Evolutionary conservation across 108 stramenopile genomes (phyloP).

Genomic region (Cyclostephanos invisitatus): DNA sequence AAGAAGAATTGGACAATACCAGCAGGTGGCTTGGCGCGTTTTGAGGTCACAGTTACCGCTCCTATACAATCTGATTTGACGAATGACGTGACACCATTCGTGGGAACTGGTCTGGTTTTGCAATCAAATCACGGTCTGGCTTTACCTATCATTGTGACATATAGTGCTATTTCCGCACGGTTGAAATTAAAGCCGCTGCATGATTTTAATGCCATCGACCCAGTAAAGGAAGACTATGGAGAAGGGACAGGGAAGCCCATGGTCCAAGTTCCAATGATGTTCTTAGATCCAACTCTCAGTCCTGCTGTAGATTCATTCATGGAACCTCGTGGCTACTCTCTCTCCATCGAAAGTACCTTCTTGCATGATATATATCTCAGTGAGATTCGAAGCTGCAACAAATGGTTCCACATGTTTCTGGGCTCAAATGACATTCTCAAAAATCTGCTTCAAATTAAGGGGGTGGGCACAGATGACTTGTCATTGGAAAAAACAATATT

Average conservation of each 20-base stretch:
- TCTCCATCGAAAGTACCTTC: slow-evolving; percentile 37
- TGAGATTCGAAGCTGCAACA: slow-evolving; percentile 43
- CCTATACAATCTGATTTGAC: slow-evolving; percentile 42
- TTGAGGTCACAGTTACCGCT: slow-evolving; percentile 57
- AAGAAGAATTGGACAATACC: slow-evolving; percentile 56
- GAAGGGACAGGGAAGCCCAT: background rate
- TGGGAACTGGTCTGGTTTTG: slow-evolving; percentile 67
- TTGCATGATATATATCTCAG: slow-evolving; percentile 39
- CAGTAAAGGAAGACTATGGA: background rate
- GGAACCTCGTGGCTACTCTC: slow-evolving; percentile 9
- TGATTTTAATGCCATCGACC: background rate
- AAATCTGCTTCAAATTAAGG: slow-evolving; percentile 23
- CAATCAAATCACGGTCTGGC: slow-evolving; percentile 69
- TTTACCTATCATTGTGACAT: slow-evolving; percentile 66
- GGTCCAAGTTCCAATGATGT: slow-evolving; percentile 22
- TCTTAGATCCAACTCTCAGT: slow-evolving; percentile 14
- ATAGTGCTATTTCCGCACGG: slow-evolving; percentile 68
- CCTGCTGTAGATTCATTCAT: background rate
- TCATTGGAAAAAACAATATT: slow-evolving; percentile 17
- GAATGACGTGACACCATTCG: slow-evolving; percentile 66
- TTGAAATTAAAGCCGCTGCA: slow-evolving; percentile 42
- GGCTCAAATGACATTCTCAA: background rate
- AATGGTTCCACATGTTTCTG: slow-evolving; percentile 30
- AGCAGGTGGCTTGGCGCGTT: slow-evolving; percentile 68
- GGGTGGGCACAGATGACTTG: slow-evolving; percentile 11